Evolutionary conservation across 2,329 filamentous ascomycete genomes (phyloP), one percentile per base, ranked within the genome.

Genomic region (Aspergillus ruber): DNA sequence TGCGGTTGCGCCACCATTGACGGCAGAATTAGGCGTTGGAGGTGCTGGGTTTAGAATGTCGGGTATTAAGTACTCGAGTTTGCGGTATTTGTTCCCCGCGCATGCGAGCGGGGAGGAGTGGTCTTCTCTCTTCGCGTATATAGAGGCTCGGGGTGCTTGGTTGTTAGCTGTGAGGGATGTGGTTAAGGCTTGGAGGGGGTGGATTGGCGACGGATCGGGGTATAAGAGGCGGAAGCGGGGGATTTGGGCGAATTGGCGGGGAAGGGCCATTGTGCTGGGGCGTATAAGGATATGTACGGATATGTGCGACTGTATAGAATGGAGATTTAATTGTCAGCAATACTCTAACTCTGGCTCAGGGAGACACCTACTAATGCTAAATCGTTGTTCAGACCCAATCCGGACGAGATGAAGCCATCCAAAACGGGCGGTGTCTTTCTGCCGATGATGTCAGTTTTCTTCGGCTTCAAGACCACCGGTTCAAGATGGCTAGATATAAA

Each of bases 51-150:
- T 53, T 17, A 64, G 55, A 13, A 68, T 65, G 38, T 68, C 63
- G 0, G 65, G 65, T 4, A 66, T 51, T 36, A 68, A 61, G 50
- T 68, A 68, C 52, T 68, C 65, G 27, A 68, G 56, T 50, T 68
- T 68, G 46, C 65, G 63, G 54, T 68, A 68, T 56, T 68, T 68
- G 55, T 68, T 68, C 12, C 65, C 65, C 23, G 64, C 50, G 46
- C 59, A 63, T 43, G 64, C 58, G 25, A 68, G 57, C 6, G 64
- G 63, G 15, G 63, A 60, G 44, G 56, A 53, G 36, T 67, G 65
- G 54, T 68, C 65, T 57, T 68, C 65, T 23, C 65, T 57, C 53
- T 68, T 68, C 42, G 56, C 47, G 55, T 56, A 62, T 44, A 68
- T 45, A 42, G 55, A 51, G 40, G 64, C 55, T n/a, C 43, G 48